Evolutionary conservation across 2,329 filamentous ascomycete species (phyloP).

Genomic region (Helminthosporium solani): DNA sequence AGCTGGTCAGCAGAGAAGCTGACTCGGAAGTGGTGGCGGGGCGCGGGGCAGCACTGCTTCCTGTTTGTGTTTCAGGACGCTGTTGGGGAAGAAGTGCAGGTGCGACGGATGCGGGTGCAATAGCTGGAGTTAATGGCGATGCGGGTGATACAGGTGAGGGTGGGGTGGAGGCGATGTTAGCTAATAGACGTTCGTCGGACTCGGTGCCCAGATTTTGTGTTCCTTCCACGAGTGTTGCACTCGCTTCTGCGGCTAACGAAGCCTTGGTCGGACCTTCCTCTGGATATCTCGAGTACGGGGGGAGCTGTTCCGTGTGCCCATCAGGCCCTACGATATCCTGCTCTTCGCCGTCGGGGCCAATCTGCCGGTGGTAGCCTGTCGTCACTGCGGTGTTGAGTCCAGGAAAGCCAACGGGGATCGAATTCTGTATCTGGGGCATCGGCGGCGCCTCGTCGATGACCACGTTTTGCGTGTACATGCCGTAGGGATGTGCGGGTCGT

Average conservation of each 20-base stretch:
- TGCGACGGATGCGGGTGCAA: constrained; percentile 18
- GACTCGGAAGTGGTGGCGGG: constrained; percentile 31
- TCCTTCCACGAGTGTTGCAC: constrained; percentile 29
- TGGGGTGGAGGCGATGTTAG: constrained; percentile 9
- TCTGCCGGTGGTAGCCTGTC: constrained; percentile 65
- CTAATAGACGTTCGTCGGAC: constrained; percentile 25
- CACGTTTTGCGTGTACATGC: constrained; percentile 80
- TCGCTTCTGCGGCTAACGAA: constrained; percentile 41
- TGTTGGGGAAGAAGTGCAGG: constrained; percentile 33
- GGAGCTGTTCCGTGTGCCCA: constrained; percentile 86
- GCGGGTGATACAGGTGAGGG: constrained; percentile 24
- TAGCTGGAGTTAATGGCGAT: constrained; percentile 16
- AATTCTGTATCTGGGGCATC: constrained; percentile 39
- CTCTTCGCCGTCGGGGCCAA: constrained; percentile 82
- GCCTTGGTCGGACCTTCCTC: constrained; percentile 68
- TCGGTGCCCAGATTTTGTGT: constrained; percentile 11
- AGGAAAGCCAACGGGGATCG: constrained; percentile 73
- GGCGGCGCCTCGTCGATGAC: constrained; percentile 54
- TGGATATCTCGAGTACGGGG: constrained; percentile 87
- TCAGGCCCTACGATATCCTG: constrained; percentile 84
- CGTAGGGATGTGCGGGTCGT: constrained; percentile 80
- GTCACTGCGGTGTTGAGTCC: constrained; percentile 54
- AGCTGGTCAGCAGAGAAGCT: constrained; percentile 21
- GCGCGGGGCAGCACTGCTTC: constrained; percentile 21
- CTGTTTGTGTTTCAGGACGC: constrained; percentile 35